A percentile compares a stretch with the other conserved stretches of the same genome.
Conservation (phyloP, 2,329 filamentous ascomycete species). For the Botrytis hyacinthi region DNA sequence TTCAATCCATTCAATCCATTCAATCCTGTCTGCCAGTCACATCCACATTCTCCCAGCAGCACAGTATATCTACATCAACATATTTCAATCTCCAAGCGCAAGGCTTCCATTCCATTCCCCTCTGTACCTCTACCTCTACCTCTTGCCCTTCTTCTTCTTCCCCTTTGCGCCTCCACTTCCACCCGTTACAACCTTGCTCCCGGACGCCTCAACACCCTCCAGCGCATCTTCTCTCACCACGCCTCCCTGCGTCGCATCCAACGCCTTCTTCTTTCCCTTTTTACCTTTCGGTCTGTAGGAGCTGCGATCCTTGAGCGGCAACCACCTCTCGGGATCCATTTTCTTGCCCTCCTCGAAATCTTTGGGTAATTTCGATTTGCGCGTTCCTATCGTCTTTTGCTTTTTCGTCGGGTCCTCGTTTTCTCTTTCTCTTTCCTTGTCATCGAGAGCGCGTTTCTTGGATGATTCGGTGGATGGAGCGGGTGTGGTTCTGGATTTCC, state of each 20-base stretch:
- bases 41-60: no score
- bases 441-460: conserved; percentile 49
- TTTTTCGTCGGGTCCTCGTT: conserved; percentile 49
- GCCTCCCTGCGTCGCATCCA: conserved; percentile 81
- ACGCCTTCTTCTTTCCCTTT: conserved; percentile 82
- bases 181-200: conserved; percentile 62
- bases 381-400: conserved; percentile 37
- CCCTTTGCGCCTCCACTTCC: conserved; percentile 26
- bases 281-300: conserved; percentile 87
- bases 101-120: no score
- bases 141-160: conserved; percentile 47
- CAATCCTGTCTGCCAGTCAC: no score
- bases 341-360: conserved; percentile 74
- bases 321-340: conserved; percentile 87
- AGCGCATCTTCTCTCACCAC: conserved; percentile 71
- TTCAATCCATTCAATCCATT: no score
- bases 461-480: conserved; percentile 44
- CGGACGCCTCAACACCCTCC: conserved; percentile 61
- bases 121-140: conserved; percentile 46
- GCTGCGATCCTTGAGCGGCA: conserved; percentile 84
- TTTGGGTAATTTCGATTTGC: conserved; percentile 65
- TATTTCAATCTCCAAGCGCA: neutral
- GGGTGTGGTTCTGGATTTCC: conserved; percentile 37
- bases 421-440: conserved; percentile 44
- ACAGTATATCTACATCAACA: neutral